Conservation (phyloP, 169 alveolate species). For the Fabrea salina region DNA sequence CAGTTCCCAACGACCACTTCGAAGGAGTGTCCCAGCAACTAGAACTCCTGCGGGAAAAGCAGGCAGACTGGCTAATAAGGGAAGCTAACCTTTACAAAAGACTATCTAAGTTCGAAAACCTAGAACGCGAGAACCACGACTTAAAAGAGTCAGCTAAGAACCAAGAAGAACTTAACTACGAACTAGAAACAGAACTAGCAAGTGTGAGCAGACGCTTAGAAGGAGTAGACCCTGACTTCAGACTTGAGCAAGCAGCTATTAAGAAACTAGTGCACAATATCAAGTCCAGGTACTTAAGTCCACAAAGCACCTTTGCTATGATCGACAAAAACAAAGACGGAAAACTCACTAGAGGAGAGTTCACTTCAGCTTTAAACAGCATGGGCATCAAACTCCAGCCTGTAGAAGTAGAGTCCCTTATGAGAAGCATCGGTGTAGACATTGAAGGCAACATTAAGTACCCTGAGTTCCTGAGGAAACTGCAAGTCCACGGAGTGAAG, state of each 20-base stretch:
- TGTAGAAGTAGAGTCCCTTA: conserved; percentile 39
- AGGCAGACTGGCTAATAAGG: conserved; percentile 44
- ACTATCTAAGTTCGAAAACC: conserved; percentile 40
- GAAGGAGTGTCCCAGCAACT: conserved; percentile 34
- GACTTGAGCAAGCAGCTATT: conserved; percentile 43
- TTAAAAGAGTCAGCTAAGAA: conserved; percentile 34
- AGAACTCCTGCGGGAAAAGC: conserved; percentile 40
- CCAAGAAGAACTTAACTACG: conserved; percentile 42
- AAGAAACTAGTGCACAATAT: conserved; percentile 36
- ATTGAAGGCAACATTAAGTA: conserved; percentile 40
- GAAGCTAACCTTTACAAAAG: conserved; percentile 29
- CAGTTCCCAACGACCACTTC: conserved; percentile 48
- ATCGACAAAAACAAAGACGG: conserved; percentile 59
- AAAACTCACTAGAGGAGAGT: conserved; percentile 43
- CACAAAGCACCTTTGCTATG: conserved; percentile 43
- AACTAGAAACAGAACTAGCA: conserved; percentile 50
- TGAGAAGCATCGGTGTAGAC: conserved; percentile 43
- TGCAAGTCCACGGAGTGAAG: conserved; percentile 11
- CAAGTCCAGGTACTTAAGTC: conserved; percentile 37
- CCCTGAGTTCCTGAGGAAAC: conserved; percentile 31
- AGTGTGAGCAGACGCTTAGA: conserved; percentile 47
- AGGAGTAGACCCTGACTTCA: conserved; percentile 39
- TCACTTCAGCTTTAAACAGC: conserved; percentile 41
- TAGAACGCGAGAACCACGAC: conserved; percentile 32
- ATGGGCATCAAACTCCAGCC: conserved; percentile 41